Base-by-base conservation (phyloP, 73 alveolate genomes). In the Breviolum minutum region DNA sequence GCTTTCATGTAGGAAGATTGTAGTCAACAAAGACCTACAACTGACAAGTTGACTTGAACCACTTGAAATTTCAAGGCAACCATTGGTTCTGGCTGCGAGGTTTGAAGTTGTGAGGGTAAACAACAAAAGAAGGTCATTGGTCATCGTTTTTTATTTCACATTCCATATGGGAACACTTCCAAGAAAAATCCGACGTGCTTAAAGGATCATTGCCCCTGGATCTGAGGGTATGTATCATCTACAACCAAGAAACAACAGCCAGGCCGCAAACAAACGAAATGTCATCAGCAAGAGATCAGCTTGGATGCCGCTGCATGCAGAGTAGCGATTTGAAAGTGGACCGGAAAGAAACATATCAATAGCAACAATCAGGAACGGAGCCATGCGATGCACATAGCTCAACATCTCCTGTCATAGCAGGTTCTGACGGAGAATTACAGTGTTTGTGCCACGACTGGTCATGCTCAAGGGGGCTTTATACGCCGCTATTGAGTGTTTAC, bases 231-330 rank as follows among this genome's bases (percentile, higher is more conserved):
- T 40, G 40, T 16, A 71, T 30, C 4, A 71, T 71, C 40, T 71
- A 71, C 81, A 71, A 79, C 66, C 87, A 82, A 82, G 91, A 60
- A 13, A 63, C 96, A 90, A n/a, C 30, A 90, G 96, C 96, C 96
- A 90, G 16, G 96, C 96, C 10, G 96, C 77, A 48, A 90, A 90
- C 73, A 90, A 26, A 13, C 96, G 96, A 68, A 90, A 90, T 5
- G 87, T 90, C 96, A 90, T 90, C 76, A 90, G 76, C 63, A 90
- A 19, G 63, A 86, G 68, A 63, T 90, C 96, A 9, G 91, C 91
- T 63, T 54, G 70, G 87, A 90, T 40, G 66, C 96, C 96, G 17
- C 76, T 90, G 40, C 20, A 26, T 7, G 54, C 3, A 0, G 96
- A 90, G 77, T 70, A 90, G 29, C 9, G 9, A 12, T 29, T 40